Evolutionary conservation across 139 green algal species (phyloP).

Genomic region (Chlorella sorokiniana): DNA sequence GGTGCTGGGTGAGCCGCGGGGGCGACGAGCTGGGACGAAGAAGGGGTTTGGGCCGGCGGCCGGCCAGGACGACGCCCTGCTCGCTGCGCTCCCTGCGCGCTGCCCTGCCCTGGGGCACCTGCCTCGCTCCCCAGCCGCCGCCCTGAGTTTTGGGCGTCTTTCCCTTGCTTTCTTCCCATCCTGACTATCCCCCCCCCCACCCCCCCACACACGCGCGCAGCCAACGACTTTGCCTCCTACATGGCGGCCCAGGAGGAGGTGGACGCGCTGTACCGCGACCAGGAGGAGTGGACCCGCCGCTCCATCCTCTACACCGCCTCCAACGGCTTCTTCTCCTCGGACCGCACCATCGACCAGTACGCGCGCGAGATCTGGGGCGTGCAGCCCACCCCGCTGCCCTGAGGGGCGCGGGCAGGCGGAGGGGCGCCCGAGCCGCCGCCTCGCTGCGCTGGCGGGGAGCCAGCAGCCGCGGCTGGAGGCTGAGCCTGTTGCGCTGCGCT

Average conservation of each 20-base stretch:
- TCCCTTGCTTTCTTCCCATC: conserved; percentile 73
- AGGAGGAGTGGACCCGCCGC: conserved; percentile 73
- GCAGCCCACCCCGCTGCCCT: conserved; percentile 52
- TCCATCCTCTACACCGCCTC: conserved; percentile 80
- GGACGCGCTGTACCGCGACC: conserved; percentile 67
- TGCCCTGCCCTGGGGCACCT: too few relatives aligned
- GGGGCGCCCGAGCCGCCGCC: too few relatives aligned
- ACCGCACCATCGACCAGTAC: conserved; percentile 82
- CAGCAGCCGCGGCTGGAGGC: too few relatives aligned
- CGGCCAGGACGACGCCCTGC: too few relatives aligned
- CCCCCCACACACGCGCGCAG: neutral
- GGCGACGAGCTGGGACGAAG: too few relatives aligned
- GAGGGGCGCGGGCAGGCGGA: too few relatives aligned
- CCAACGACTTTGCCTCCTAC: conserved; percentile 94
- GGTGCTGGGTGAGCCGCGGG: too few relatives aligned
- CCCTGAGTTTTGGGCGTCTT: neutral
- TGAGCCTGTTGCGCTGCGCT: too few relatives aligned
- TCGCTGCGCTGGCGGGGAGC: too few relatives aligned
- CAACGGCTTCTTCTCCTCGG: conserved; percentile 77
- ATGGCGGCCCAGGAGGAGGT: conserved; percentile 86
- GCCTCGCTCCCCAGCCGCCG: neutral
- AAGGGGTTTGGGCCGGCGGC: too few relatives aligned
- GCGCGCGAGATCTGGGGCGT: conserved; percentile 86
- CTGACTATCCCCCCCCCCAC: neutral
- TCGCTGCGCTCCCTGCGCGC: too few relatives aligned